Percentiles rank a stretch among this genome's conserved stretches.
Evolutionary conservation across 1,139 yeast species (phyloP).

Genomic region (Yamadazyma spencermartinsiae): DNA sequence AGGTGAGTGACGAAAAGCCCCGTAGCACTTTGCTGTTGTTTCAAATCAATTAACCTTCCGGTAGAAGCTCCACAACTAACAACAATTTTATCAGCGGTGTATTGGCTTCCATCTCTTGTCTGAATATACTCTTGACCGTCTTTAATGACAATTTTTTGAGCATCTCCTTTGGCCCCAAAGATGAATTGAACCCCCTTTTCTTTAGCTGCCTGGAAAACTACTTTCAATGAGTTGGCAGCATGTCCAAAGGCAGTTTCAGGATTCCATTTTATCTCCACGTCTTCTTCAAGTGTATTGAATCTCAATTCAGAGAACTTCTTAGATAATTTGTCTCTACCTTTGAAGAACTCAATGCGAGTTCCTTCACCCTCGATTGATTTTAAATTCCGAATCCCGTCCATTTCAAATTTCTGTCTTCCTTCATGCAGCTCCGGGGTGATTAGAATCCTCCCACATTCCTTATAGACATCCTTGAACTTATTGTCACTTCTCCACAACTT

Average conservation of each 20-base stretch:
- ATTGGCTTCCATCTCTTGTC: slow-evolving; percentile 20
- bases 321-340: slow-evolving; percentile 27
- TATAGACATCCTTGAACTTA: slow-evolving; percentile 27
- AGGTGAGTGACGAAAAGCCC: slow-evolving; percentile 39
- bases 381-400: slow-evolving; percentile 30
- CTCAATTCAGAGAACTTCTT: slow-evolving; percentile 24
- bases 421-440: slow-evolving; percentile 20
- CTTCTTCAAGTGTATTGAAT: slow-evolving; percentile 19
- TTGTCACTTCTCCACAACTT: slow-evolving; percentile 36
- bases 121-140: slow-evolving; percentile 17
- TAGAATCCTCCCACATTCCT: slow-evolving; percentile 34
- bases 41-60: slow-evolving; percentile 26
- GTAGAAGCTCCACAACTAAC: slow-evolving; percentile 34
- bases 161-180: slow-evolving; percentile 28
- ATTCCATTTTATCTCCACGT: slow-evolving; percentile 16
- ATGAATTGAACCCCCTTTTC: slow-evolving; percentile 28
- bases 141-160: slow-evolving; percentile 7
- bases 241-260: slow-evolving; percentile 33
- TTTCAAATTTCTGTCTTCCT: slow-evolving; percentile 32
- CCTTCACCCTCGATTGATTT: slow-evolving; percentile 26
- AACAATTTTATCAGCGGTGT: slow-evolving; percentile 29
- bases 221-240: slow-evolving; percentile 27
- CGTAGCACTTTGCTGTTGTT: slow-evolving; percentile 34
- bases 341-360: slow-evolving; percentile 21
- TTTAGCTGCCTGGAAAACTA: slow-evolving; percentile 22